Evolutionary conservation across 2,329 filamentous ascomycete genomes (phyloP).

Genomic region (Podosphaera aphanis): DNA sequence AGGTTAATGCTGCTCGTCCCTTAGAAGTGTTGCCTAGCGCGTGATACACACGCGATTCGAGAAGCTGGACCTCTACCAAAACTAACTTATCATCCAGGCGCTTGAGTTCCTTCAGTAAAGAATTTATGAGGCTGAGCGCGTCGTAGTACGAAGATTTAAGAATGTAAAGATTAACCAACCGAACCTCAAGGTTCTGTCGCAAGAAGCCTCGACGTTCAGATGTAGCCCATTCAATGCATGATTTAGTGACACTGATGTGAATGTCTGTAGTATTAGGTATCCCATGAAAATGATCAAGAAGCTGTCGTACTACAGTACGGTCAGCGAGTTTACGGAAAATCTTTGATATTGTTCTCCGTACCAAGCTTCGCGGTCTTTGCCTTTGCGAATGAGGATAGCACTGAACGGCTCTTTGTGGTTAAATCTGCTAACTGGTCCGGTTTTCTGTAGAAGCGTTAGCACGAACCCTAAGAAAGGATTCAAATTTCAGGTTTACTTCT

Average conservation of each 20-base stretch:
- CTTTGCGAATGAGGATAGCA: constrained; percentile 90
- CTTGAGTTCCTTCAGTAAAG: constrained; percentile 86
- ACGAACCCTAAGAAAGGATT: constrained; percentile 1
- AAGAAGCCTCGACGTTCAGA: constrained; percentile 87
- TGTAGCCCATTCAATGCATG: constrained; percentile 98
- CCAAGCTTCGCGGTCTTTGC: constrained; percentile 96
- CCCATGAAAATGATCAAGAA: constrained; percentile 81
- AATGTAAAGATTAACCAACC: constrained; percentile 86
- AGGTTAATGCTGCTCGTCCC: constrained; percentile 80
- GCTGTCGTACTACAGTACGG: constrained; percentile 53
- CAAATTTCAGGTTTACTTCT: constrained; percentile 32
- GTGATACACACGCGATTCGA: constrained; percentile 94
- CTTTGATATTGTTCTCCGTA: constrained; percentile 23
- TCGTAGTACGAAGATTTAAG: constrained; percentile 96
- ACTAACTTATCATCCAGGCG: constrained; percentile 96
- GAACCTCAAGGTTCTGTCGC: constrained; percentile 91
- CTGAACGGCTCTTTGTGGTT: constrained; percentile 70
- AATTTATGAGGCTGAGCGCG: constrained; percentile 86
- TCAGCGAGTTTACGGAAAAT: constrained; percentile 1
- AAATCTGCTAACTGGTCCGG: constrained; percentile 69
- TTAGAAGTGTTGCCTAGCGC: constrained; percentile 91
- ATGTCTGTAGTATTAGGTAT: constrained; percentile 89
- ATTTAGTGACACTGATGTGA: constrained; percentile 88
- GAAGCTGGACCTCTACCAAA: constrained; percentile 86
- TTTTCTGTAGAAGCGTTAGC: constrained; percentile 29